Evolutionary conservation across 2,329 filamentous ascomycete genomes (phyloP).

Genomic region (Keithomyces neogunnii): DNA sequence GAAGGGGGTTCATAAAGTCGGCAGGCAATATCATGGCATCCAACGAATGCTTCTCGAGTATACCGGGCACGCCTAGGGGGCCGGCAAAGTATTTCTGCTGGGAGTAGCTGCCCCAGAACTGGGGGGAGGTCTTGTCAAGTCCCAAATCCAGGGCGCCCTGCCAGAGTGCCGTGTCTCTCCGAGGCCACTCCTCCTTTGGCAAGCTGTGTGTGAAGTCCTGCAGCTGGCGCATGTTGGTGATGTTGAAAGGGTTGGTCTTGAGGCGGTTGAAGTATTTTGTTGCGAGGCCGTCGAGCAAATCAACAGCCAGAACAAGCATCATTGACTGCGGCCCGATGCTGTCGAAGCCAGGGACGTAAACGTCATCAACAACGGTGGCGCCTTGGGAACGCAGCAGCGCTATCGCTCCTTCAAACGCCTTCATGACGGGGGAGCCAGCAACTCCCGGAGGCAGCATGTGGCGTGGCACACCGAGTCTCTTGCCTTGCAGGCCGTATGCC

Average conservation of each 20-base stretch:
- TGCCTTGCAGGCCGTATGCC: constrained; percentile 40
- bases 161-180: constrained; percentile 48
- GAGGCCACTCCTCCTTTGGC: constrained; percentile 46
- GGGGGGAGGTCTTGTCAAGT: constrained; percentile 43
- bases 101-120: constrained; percentile 52
- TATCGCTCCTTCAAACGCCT: constrained; percentile 45
- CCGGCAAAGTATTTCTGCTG: constrained; percentile 42
- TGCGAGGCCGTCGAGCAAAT: constrained; percentile 47
- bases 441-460: constrained; percentile 17
- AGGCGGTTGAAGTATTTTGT: constrained; percentile 45
- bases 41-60: constrained; percentile 42
- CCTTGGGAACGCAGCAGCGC: constrained; percentile 43
- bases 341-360: constrained; percentile 15
- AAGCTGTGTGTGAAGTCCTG: constrained; percentile 45
- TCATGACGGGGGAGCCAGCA: background rate
- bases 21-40: constrained; percentile 55
- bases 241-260: constrained; percentile 46
- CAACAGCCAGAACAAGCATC: constrained; percentile 34
- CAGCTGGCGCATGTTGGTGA: constrained; percentile 42
- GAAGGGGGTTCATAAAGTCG: constrained; percentile 33
- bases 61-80: constrained; percentile 49
- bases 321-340: constrained; percentile 15
- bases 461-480: constrained; percentile 55
- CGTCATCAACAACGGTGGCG: constrained; percentile 43
- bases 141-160: constrained; percentile 43